Conservation (phyloP, 208 protist species). For the Acanthamoeba sp. region DNA sequence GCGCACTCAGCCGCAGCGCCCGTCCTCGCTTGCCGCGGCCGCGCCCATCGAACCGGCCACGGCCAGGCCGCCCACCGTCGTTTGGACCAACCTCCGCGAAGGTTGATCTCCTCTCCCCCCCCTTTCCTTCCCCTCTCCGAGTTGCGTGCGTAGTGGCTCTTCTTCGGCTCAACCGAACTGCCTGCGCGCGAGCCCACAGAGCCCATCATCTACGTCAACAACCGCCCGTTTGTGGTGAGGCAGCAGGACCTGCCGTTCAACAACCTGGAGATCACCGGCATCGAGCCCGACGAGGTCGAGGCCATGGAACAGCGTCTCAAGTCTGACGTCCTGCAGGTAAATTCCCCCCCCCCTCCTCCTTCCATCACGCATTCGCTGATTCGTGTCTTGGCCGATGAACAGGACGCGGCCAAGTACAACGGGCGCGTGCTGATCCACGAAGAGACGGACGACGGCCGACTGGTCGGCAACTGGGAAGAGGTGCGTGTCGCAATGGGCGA, state of each 20-base stretch:
- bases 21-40: background rate
- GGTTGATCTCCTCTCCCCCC: background rate
- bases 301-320: conserved; percentile 82
- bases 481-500: background rate
- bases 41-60: background rate
- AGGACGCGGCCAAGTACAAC: conserved; percentile 39
- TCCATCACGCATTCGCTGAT: background rate
- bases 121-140: too few relatives aligned
- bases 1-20: background rate
- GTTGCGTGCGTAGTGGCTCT: too few relatives aligned
- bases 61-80: background rate
- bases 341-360: background rate
- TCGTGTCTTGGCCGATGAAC: too few relatives aligned
- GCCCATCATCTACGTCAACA: conserved; percentile 80
- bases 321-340: conserved; percentile 62
- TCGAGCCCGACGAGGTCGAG: conserved; percentile 79
- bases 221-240: conserved; percentile 75
- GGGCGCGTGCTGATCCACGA: conserved; percentile 57
- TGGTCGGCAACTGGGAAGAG: conserved; percentile 60
- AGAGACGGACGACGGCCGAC: conserved; percentile 64
- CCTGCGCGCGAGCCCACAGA: background rate
- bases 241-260: conserved; percentile 70
- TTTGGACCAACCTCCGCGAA: conserved; percentile 79
- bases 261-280: conserved; percentile 78
- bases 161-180: too few relatives aligned